Conservation (phyloP, 768 basidiomycete species). For the Auriscalpium microsporum region DNA sequence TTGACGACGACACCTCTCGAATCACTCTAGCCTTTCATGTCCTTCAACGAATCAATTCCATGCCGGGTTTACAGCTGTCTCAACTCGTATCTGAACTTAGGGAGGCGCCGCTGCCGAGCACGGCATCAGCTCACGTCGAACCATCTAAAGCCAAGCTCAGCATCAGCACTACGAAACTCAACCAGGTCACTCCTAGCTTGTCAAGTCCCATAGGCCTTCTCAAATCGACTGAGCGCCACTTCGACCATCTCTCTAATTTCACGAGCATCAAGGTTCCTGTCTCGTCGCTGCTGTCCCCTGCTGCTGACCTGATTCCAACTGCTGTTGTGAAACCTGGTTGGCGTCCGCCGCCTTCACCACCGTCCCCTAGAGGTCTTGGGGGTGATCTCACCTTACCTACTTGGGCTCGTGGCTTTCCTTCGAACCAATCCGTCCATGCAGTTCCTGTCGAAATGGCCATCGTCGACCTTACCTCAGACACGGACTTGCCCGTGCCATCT, state of each 20-base stretch:
- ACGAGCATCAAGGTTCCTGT: background rate
- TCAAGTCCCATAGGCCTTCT: background rate
- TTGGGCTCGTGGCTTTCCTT: too few species aligned
- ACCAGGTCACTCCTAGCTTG: background rate
- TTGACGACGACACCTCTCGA: constrained; percentile 11
- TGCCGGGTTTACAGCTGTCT: constrained; percentile 3
- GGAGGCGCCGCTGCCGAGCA: background rate
- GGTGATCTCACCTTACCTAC: too few species aligned
- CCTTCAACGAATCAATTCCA: constrained; percentile 2
- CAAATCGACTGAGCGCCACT: background rate
- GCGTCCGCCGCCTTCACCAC: too few species aligned
- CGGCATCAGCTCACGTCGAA: background rate
- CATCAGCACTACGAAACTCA: background rate
- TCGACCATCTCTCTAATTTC: background rate
- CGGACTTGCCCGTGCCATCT: too few species aligned
- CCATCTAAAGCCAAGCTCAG: background rate
- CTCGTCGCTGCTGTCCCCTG: background rate
- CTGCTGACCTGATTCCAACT: too few species aligned
- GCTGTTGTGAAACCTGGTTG: too few species aligned
- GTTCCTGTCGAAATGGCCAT: too few species aligned
- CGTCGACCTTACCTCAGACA: too few species aligned
- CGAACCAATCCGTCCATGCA: too few species aligned
- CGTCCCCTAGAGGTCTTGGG: too few species aligned
- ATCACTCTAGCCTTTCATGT: constrained; percentile 12
- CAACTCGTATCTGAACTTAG: constrained; percentile 4